A percentile compares a stretch with the other conserved stretches of the same genome.
phyloP scores from a whole-genome alignment of 352 stramenopile genomes.

The Phytophthora ramorum region DNA sequence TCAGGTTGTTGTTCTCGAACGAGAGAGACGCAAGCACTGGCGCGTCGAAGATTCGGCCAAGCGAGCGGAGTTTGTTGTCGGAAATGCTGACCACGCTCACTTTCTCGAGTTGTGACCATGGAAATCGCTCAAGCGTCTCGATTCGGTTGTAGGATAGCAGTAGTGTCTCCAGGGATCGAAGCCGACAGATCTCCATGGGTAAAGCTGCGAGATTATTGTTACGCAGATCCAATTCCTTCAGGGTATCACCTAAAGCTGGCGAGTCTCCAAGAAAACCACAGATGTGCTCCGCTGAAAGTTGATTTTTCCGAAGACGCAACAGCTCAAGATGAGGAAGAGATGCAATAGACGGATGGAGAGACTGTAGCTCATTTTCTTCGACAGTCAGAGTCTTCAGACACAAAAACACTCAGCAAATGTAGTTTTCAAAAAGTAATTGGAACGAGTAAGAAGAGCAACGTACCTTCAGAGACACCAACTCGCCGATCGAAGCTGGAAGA shows the following conservation, averaged over 20 bases:
- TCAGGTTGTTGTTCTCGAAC: slow-evolving; percentile 89
- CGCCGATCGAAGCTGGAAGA: slow-evolving; percentile 55
- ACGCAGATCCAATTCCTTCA: slow-evolving; percentile 79
- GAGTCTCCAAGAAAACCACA: slow-evolving; percentile 45
- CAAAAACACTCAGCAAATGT: neutral
- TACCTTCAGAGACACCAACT: slow-evolving; percentile 56
- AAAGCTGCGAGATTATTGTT: slow-evolving; percentile 67
- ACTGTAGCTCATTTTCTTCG: slow-evolving; percentile 71
- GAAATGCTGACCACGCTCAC: slow-evolving; percentile 72
- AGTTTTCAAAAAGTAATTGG: neutral
- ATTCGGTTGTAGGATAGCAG: slow-evolving; percentile 79
- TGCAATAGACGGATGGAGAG: slow-evolving; percentile 51
- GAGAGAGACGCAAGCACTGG: slow-evolving; percentile 73
- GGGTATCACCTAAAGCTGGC: slow-evolving; percentile 20
- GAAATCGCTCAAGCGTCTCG: slow-evolving; percentile 68
- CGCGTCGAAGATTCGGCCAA: slow-evolving; percentile 68
- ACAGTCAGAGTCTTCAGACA: slow-evolving; percentile 60
- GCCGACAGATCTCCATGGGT: slow-evolving; percentile 41
- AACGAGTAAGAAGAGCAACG: neutral
- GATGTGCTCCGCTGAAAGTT: slow-evolving; percentile 55
- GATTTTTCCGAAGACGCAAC: slow-evolving; percentile 79
- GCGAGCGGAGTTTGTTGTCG: slow-evolving; percentile 77
- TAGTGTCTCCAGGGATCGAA: slow-evolving; percentile 64
- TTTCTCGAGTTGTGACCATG: slow-evolving; percentile 54
- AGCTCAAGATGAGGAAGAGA: slow-evolving; percentile 59